A percentile compares a stretch with the other conserved stretches of the same genome.
These are phyloP conservation scores for Penicillium nucicola DNA, from an alignment of 495 filamentous ascomycete genomes.

Conservation along the genomic window DNA sequence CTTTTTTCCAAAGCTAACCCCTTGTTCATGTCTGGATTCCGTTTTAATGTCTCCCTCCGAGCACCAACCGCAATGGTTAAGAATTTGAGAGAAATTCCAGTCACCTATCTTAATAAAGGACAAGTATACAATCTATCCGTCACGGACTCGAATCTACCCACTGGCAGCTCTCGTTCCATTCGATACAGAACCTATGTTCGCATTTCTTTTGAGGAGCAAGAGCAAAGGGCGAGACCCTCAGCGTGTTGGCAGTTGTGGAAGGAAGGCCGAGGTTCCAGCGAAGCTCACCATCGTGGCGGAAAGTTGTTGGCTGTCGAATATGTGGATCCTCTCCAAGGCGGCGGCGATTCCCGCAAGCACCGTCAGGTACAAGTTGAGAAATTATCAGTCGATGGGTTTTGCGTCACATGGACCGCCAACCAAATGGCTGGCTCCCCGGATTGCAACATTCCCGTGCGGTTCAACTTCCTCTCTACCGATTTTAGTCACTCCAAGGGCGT, in stretches of 20 bases:
- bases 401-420: slow-evolving; percentile 78
- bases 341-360: slow-evolving; percentile 64
- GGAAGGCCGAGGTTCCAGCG: slow-evolving; percentile 81
- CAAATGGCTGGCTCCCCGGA: slow-evolving; percentile 56
- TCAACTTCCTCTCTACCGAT: slow-evolving; percentile 97
- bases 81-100: slow-evolving; percentile 78
- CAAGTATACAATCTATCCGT: slow-evolving; percentile 84
- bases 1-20: not conserved
- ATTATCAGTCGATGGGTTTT: slow-evolving; percentile 89
- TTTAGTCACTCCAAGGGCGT: slow-evolving; percentile 98
- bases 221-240: slow-evolving; percentile 76
- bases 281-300: slow-evolving; percentile 84
- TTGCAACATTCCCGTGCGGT: slow-evolving; percentile 81
- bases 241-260: slow-evolving; percentile 97
- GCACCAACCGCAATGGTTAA: slow-evolving; percentile 97
- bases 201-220: slow-evolving; percentile 91
- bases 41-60: slow-evolving; percentile 85
- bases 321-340: slow-evolving; percentile 71
- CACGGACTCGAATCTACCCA: slow-evolving; percentile 55
- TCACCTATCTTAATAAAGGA: slow-evolving; percentile 96
- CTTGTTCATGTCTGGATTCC: slow-evolving; percentile 64
- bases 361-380: slow-evolving; percentile 76
- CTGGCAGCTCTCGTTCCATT: slow-evolving; percentile 41
- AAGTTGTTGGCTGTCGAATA: slow-evolving; percentile 91
- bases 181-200: slow-evolving; percentile 85